These are phyloP conservation scores for Ligustrum vulgare DNA, from an alignment of 257 asterid genomes.

Conservation along the genomic window DNA sequence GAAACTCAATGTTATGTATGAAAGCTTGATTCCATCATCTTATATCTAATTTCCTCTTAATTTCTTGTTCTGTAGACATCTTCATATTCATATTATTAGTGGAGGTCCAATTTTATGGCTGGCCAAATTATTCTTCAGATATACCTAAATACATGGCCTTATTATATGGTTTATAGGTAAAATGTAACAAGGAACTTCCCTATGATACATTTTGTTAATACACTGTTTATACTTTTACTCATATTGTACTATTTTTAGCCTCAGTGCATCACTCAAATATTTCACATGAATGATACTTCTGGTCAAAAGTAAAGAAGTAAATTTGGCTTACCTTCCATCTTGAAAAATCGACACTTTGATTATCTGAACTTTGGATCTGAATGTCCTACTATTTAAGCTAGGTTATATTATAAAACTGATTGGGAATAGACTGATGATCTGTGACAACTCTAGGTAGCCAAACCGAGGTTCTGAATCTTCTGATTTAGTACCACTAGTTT, in stretches of 20 bases:
- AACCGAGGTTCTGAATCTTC: neutral
- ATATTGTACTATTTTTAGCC: neutral
- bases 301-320: neutral
- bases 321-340: neutral
- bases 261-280: neutral
- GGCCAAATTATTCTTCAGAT: neutral
- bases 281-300: neutral
- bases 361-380: neutral
- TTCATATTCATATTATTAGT: neutral
- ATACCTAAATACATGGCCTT: neutral
- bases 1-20: conserved; percentile 95
- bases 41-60: neutral
- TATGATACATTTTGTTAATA: neutral
- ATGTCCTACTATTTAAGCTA: neutral
- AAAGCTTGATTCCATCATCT: neutral
- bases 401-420: neutral
- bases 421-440: neutral
- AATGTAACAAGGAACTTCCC: neutral
- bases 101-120: neutral
- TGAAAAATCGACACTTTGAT: neutral
- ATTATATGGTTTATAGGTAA: neutral
- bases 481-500: neutral
- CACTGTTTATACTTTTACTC: neutral
- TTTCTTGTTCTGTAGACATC: neutral
- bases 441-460: neutral